Evolutionary conservation across 75 land plant species (phyloP), one percentile per base, ranked within the genome.

Genomic region (Sequoia sempervirens): DNA sequence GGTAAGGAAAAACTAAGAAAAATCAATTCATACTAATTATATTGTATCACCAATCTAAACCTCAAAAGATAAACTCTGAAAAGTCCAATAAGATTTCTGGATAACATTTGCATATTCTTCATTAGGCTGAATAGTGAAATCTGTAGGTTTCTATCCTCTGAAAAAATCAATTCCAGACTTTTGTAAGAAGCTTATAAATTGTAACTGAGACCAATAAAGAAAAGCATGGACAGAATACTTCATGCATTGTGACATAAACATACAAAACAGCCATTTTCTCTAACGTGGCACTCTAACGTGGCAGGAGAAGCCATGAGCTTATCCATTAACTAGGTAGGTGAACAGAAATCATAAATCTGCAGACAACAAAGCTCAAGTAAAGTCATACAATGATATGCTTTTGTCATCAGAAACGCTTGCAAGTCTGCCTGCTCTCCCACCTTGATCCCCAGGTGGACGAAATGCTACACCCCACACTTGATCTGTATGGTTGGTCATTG

Each of bases 391-490:
- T 2, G 94, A 92, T 53, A 97, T 89, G 83, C 96, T 95, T 84
- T 92, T 92, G 85, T 97, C 99, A 86, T 97, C 99, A 12, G 99
- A 95, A 10, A 97, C 98, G 85, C 94, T 95, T 38, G 98, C 99
- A 75, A 97, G 90, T 80, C 98, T 87, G 30, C 99, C 98, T 37
- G 83, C 87, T 45, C 93, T 85, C 23, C 86, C 84, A n/a, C 94
- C 93, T 12, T 86, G 76, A 18, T 91, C 91, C 4, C 89, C 88
- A 13, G 93, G 87, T 32, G 98, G 96, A n/a, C 95, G 91, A 84
- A 97, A 97, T 12, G 99, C 95, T 11, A 97, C 99, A 28, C 92
- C 91, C 99, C 99, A 96, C 4, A 97, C 99, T 86, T 97, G 99
- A 83, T 97, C 99, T 13, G 88, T 83, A 80, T 96, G 99, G 50